Percentiles rank a stretch among this genome's conserved stretches.
Conservation (phyloP, 2,329 filamentous ascomycete genomes). For the Cladorrhinum sp. region DNA sequence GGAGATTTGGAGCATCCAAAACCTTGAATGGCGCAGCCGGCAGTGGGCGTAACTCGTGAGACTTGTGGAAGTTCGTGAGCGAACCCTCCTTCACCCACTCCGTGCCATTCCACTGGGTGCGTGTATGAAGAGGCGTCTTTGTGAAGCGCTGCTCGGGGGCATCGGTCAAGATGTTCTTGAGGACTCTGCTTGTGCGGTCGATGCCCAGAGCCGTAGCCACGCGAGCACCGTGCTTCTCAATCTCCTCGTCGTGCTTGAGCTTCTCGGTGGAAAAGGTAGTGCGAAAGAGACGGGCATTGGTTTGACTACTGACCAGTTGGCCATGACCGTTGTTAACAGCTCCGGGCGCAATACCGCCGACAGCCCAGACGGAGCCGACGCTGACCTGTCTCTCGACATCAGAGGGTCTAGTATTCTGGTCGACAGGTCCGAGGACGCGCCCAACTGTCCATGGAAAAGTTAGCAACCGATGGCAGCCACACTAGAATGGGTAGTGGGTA, state of each 20-base stretch:
- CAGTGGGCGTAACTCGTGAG: constrained; percentile 44
- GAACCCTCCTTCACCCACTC: constrained; percentile 36
- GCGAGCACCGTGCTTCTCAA: constrained; percentile 67
- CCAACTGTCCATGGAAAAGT: constrained; percentile 17
- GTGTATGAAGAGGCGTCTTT: constrained; percentile 14
- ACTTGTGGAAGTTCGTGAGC: constrained; percentile 13
- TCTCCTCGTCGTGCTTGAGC: constrained; percentile 54
- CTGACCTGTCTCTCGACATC: constrained; percentile 51
- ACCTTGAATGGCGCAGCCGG: constrained; percentile 79
- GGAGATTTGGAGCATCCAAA: constrained; percentile 81
- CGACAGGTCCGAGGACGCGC: constrained; percentile 28
- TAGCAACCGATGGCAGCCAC: background rate
- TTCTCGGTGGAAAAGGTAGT: constrained; percentile 46
- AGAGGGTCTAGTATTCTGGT: constrained; percentile 23
- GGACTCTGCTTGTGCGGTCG: constrained; percentile 63
- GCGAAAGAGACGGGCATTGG: constrained; percentile 65
- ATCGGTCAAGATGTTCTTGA: constrained; percentile 50
- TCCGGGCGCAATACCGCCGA: constrained; percentile 65
- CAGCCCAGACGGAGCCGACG: constrained; percentile 69
- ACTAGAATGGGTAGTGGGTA: background rate
- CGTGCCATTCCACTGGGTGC: constrained; percentile 42
- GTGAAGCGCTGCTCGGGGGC: constrained; percentile 18
- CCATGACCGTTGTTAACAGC: constrained; percentile 62
- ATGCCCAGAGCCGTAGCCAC: constrained; percentile 80
- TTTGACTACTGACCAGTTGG: constrained; percentile 63